phyloP scores from a whole-genome alignment of 768 basidiomycete species.

The Suillus alpinus region DNA sequence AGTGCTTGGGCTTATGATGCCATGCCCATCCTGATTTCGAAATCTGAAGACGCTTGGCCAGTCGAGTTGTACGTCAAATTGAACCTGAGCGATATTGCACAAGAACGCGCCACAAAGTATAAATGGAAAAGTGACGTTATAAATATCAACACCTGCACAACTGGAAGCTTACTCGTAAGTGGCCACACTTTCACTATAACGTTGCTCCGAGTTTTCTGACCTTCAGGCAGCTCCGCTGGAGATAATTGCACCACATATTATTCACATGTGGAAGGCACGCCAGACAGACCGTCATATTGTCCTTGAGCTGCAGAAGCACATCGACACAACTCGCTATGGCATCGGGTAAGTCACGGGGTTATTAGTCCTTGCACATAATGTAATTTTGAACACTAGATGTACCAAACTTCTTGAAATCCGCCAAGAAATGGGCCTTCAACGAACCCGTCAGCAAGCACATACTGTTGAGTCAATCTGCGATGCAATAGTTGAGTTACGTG shows the following conservation, averaged over 20 bases:
- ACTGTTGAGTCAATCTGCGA: slow-evolving; percentile 19
- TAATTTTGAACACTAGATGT: not conserved
- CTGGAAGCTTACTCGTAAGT: slow-evolving; percentile 4
- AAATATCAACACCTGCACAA: not conserved
- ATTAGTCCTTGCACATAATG: not conserved
- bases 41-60: no score
- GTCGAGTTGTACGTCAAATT: no score
- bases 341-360: slow-evolving; percentile 13
- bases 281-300: slow-evolving; percentile 28
- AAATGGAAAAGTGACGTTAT: no score
- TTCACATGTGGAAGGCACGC: slow-evolving; percentile 22
- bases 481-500: slow-evolving; percentile 16
- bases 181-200: not conserved
- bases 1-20: no score
- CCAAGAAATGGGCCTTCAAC: slow-evolving; percentile 16
- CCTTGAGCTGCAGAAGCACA: slow-evolving; percentile 16
- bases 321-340: slow-evolving; percentile 22
- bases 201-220: not conserved
- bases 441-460: slow-evolving; percentile 18
- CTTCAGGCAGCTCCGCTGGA: slow-evolving; percentile 12
- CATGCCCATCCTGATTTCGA: no score
- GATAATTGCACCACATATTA: slow-evolving; percentile 11
- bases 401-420: slow-evolving; percentile 5
- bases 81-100: no score
- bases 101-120: no score